Base-by-base conservation (phyloP, 225 moss, liverwort and hornwort genomes). In the Rhytidiadelphus loreus region DNA sequence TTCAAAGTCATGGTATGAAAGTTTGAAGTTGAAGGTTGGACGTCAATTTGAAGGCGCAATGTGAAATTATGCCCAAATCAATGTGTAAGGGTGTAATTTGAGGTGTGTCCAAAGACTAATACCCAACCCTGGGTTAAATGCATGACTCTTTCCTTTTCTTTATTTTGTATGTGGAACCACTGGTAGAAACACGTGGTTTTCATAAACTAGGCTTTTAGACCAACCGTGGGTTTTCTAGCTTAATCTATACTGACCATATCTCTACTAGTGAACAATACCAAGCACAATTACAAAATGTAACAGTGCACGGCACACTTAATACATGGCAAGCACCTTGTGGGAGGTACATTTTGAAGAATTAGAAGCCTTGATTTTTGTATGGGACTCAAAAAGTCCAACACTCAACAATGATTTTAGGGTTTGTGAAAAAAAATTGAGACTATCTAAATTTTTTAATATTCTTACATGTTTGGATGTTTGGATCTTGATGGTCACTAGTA, bases 51-150 rank as follows among this genome's bases (percentile, higher is more conserved):
- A 39, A 1, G 24, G 12, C 6, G 0, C 41, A 39, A 69, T 0
- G 1, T 13, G 69, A 69, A 69, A 69, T 69, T 41, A 69, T 0
- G 2, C 4, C 1, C 0, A 0, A 4, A 8, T 3, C 4, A 0
- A 39, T 11, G 1, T 2, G 0, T 11, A 12, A 39, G 7, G 24
- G 24, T 23, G 69, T 13, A 25, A 14, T 69, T 25, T 25, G 2
- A 41, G 0, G 3, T 41, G 21, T 41, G 0, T 0, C 8, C 12
- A 4, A 25, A 41, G 13, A 8, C 0, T 41, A 0, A 25, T 69
- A 23, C 0, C 39, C 39, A 69, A 13, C 4, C 24, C 0, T 25
- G 0, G 0, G 0, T 39, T 69, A 21, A 69, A 23, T 0, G 0
- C 0, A 1, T 41, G 37, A 0, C 3, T 41, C 7, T 69, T 41